These are phyloP conservation scores for Parietaria judaica DNA, from an alignment of 306 rosid species.

Conservation along the genomic window DNA sequence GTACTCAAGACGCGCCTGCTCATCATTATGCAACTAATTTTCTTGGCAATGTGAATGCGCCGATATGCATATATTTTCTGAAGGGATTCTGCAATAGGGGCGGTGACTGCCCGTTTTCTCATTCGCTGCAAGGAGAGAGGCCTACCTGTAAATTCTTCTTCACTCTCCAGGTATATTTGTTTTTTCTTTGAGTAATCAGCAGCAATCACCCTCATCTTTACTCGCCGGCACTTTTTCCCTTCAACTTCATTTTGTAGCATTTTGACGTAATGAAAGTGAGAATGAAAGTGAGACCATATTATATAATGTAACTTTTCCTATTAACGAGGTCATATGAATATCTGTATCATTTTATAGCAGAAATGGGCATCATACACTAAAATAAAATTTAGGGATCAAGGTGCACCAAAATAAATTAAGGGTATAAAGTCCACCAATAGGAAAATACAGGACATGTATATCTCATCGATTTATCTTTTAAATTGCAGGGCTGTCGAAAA, in stretches of 20 bases:
- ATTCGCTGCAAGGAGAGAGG: constrained; percentile 47
- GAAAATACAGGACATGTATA: no score
- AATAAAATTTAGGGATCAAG: no score
- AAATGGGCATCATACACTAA: no score
- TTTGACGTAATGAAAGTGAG: no score
- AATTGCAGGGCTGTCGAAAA: constrained; percentile 67
- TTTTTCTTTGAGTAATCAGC: no score
- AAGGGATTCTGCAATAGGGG: constrained; percentile 59
- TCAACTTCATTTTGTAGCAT: no score
- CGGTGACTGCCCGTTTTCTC: constrained; percentile 56
- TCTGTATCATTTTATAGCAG: no score
- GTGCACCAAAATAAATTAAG: no score
- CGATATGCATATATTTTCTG: constrained; percentile 48
- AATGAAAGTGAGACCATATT: no score
- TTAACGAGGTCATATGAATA: no score
- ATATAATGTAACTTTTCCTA: no score
- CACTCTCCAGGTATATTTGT: constrained; percentile 49
- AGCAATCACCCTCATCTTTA: background rate
- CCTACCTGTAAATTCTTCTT: constrained; percentile 64
- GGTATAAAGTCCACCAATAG: no score
- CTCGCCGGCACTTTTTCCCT: background rate
- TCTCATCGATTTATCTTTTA: background rate
- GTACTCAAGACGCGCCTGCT: constrained; percentile 31
- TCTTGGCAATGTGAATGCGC: constrained; percentile 22
- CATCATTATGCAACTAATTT: constrained; percentile 26